These are phyloP conservation scores for Galerina sulciceps DNA, from an alignment of 768 basidiomycete genomes.

Conservation along the genomic window DNA sequence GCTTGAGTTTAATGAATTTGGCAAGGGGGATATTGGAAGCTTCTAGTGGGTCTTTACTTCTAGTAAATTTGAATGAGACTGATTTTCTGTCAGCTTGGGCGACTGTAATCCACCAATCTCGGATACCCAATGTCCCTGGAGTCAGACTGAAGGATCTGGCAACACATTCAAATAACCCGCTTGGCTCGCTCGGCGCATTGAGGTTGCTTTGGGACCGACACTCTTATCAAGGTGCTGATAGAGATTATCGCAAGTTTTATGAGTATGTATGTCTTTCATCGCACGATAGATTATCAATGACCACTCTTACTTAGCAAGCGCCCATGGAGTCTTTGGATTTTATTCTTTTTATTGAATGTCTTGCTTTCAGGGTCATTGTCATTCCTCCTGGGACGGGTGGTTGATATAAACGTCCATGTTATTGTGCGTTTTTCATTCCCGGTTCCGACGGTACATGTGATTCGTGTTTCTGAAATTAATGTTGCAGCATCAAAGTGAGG, in stretches of 20 bases:
- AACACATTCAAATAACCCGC: slow-evolving; percentile 31
- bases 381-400: slow-evolving; percentile 41
- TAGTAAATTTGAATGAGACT: background rate
- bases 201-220: slow-evolving; percentile 38
- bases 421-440: slow-evolving; percentile 23
- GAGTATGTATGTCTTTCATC: slow-evolving; percentile 34
- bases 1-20: slow-evolving; percentile 32
- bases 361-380: slow-evolving; percentile 29
- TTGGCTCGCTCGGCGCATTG: slow-evolving; percentile 32
- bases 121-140: slow-evolving; percentile 28
- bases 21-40: slow-evolving; percentile 38
- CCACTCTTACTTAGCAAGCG: slow-evolving; percentile 27
- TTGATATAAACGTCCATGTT: slow-evolving; percentile 35
- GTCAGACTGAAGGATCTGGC: slow-evolving; percentile 41
- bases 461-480: background rate
- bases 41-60: slow-evolving; percentile 29
- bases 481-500: slow-evolving; percentile 34
- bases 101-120: slow-evolving; percentile 46
- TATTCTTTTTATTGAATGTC: slow-evolving; percentile 39
- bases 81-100: slow-evolving; percentile 39
- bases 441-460: background rate
- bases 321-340: slow-evolving; percentile 40
- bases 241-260: slow-evolving; percentile 31
- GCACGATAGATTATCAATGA: background rate
- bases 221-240: slow-evolving; percentile 36